These are phyloP conservation scores for Chalara sp. DNA, from an alignment of 2,329 filamentous ascomycete species.

Conservation along the genomic window DNA sequence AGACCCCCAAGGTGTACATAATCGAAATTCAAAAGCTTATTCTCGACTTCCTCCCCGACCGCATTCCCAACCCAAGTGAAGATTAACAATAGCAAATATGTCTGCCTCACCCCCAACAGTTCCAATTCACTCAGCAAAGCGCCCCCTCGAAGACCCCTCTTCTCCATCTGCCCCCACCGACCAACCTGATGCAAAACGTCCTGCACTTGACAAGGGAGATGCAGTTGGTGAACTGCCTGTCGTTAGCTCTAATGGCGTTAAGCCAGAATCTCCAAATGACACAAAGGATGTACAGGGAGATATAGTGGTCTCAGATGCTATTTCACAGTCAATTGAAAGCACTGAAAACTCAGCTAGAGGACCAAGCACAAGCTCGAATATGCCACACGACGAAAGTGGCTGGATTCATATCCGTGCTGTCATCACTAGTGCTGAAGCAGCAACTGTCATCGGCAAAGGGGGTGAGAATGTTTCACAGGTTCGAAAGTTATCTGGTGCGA, in stretches of 20 bases:
- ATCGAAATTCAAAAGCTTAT: conserved; percentile 49
- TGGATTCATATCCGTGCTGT: conserved; percentile 98
- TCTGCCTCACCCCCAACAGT: conserved; percentile 59
- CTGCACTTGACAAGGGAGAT: conserved; percentile 80
- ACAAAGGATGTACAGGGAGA: conserved; percentile 59
- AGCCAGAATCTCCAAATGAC: conserved; percentile 34
- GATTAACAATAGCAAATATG: conserved; percentile 48
- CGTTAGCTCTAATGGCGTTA: conserved; percentile 36
- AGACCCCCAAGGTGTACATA: conserved; percentile 85
- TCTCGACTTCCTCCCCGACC: conserved; percentile 38
- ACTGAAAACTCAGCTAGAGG: conserved; percentile 33
- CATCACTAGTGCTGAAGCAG: conserved; percentile 94
- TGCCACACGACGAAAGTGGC: conserved; percentile 78
- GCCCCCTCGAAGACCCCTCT: conserved; percentile 92
- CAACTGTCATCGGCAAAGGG: conserved; percentile 96
- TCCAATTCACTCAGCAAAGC: conserved; percentile 72
- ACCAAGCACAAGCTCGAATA: conserved; percentile 31
- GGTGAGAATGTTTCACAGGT: conserved; percentile 99
- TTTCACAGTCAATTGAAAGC: conserved; percentile 43
- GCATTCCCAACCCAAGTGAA: conserved; percentile 32
- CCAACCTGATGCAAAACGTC: conserved; percentile 94
- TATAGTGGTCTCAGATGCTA: conserved; percentile 56
- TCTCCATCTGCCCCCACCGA: conserved; percentile 88
- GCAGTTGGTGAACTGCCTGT: conserved; percentile 34
- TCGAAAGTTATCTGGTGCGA: conserved; percentile 87